phyloP scores from a whole-genome alignment of 2,329 filamentous ascomycete species.

The Cyanodermella asteris region DNA sequence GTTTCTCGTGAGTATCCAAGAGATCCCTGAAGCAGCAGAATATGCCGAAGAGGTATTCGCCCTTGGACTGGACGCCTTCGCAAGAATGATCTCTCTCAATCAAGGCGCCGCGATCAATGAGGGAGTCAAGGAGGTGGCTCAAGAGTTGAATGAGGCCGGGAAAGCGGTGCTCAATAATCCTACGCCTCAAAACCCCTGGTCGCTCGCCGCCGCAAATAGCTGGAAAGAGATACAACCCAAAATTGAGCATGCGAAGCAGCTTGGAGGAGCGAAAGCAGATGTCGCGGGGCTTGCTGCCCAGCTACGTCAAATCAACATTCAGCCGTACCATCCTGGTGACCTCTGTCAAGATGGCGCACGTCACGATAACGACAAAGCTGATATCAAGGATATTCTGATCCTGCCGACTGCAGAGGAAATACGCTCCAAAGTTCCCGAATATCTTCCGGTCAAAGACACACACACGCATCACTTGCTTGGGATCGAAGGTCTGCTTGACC shows the following conservation, averaged over 20 bases:
- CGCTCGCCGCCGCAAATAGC: neutral
- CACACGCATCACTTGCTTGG: constrained; percentile 7
- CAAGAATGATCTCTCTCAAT: constrained; percentile 16
- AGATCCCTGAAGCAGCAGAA: neutral
- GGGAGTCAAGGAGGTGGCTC: constrained; percentile 9
- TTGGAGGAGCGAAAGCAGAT: neutral
- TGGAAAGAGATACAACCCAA: constrained; percentile 29
- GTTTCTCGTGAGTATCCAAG: constrained; percentile 8
- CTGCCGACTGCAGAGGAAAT: constrained; percentile 30
- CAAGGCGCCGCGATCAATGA: constrained; percentile 14
- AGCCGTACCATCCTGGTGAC: constrained; percentile 13
- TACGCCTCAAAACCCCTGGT: constrained; percentile 9
- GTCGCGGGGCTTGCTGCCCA: too few species aligned
- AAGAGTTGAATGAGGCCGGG: constrained; percentile 9
- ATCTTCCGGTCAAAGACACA: constrained; percentile 15
- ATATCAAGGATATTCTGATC: constrained; percentile 26
- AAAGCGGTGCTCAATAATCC: constrained; percentile 10
- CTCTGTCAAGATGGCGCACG: constrained; percentile 15
- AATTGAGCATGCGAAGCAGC: neutral
- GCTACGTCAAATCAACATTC: constrained; percentile 10
- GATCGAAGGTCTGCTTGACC: constrained; percentile 27
- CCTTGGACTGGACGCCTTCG: constrained; percentile 10
- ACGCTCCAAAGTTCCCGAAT: constrained; percentile 19
- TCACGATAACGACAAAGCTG: constrained; percentile 29
- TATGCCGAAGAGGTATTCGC: constrained; percentile 13